Evolutionary conservation across 805 yeast genomes (phyloP).

Genomic region (Groenewaldozyma tartarivorans): DNA sequence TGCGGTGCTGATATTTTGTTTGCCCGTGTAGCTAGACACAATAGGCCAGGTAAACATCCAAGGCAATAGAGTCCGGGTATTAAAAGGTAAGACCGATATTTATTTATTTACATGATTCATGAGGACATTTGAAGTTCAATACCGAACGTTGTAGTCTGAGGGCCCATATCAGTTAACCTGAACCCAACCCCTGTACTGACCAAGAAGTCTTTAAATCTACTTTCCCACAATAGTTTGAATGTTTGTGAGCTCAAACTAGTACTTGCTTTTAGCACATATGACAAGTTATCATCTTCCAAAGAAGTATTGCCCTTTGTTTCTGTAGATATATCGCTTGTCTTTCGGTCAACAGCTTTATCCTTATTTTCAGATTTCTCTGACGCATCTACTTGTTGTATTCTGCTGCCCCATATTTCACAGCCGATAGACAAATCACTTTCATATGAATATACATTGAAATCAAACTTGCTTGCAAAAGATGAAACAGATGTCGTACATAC

Average conservation of each 20-base stretch:
- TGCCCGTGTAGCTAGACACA: too few species aligned
- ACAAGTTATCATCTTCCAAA: background rate
- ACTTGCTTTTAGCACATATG: constrained; percentile 58
- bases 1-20: too few species aligned
- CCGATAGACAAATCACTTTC: constrained; percentile 82
- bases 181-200: constrained; percentile 64
- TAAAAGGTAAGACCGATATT: too few species aligned
- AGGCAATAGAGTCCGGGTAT: too few species aligned
- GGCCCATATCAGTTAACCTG: constrained; percentile 34
- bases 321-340: background rate
- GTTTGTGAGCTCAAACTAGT: constrained; percentile 57
- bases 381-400: constrained; percentile 7
- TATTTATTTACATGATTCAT: too few species aligned
- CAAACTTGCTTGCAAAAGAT: constrained; percentile 75
- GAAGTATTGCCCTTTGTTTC: background rate
- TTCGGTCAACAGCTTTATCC: background rate
- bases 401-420: constrained; percentile 69
- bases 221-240: constrained; percentile 75
- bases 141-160: constrained; percentile 46
- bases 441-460: constrained; percentile 84
- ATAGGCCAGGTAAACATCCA: too few species aligned
- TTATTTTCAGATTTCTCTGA: background rate
- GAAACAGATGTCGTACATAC: constrained; percentile 64
- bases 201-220: constrained; percentile 69
- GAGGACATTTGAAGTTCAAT: constrained; percentile 55